Conservation (phyloP, 345 rosid genomes). For the Raphanus raphanistrum region DNA sequence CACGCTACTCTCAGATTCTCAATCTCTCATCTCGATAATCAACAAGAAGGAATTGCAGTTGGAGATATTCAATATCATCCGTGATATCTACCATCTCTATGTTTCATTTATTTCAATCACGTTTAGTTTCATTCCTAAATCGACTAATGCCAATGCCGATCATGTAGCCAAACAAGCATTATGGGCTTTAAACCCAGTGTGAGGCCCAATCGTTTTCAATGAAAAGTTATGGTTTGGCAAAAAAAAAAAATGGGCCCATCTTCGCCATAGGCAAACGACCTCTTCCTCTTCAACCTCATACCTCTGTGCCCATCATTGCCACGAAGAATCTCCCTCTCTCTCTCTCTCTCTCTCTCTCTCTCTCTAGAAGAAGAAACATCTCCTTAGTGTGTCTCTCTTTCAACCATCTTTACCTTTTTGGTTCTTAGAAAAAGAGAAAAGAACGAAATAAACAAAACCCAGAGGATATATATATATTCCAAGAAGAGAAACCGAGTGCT, state of each 20-base stretch:
- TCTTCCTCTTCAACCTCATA: conserved; percentile 46
- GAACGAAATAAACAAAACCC: neutral
- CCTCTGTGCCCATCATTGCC: conserved; percentile 48
- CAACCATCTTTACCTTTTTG: conserved; percentile 19
- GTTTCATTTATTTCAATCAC: no score
- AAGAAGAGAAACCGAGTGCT: conserved; percentile 9
- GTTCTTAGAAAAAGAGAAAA: conserved; percentile 12
- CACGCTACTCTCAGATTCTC: no score
- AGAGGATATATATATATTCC: conserved; percentile 1
- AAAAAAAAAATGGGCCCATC: conserved; percentile 42
- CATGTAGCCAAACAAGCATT: no score
- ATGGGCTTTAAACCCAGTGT: no score
- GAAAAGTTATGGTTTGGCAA: no score
- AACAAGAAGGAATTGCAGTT: no score
- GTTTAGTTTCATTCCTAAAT: no score
- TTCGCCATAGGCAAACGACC: conserved; percentile 62
- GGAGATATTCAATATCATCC: no score
- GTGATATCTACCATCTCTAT: no score
- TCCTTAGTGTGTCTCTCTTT: conserved; percentile 26
- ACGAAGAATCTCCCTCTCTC: conserved; percentile 32
- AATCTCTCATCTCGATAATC: no score
- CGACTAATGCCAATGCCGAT: no score
- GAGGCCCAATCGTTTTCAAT: no score
- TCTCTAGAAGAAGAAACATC: conserved; percentile 14
- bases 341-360: conserved; percentile 1